These are phyloP conservation scores for Tilletia horrida DNA, from an alignment of 1,284 basidiomycete genomes.

Conservation along the genomic window DNA sequence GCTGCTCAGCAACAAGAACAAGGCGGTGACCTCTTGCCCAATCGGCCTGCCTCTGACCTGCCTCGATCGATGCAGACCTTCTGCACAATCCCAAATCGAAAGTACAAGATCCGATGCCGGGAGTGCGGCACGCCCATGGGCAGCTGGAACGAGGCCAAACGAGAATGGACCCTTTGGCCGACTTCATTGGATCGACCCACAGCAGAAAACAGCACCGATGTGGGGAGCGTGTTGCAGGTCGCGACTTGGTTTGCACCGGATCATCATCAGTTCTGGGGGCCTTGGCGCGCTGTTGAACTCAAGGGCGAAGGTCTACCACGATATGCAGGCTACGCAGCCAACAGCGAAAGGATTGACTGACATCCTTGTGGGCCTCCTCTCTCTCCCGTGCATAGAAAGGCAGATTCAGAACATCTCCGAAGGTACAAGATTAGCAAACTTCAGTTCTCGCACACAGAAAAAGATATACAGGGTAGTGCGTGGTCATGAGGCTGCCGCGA, in stretches of 20 bases:
- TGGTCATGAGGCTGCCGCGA: background rate
- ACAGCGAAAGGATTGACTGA: conserved; percentile 18
- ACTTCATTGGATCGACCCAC: conserved; percentile 30
- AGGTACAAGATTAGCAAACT: too few species aligned
- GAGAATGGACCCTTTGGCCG: conserved; percentile 45
- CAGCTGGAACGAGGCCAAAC: conserved; percentile 37
- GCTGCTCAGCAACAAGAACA: background rate
- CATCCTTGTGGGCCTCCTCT: background rate
- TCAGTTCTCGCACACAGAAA: too few species aligned
- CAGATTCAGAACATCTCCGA: too few species aligned
- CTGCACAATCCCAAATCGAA: conserved; percentile 34
- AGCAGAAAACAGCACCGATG: background rate
- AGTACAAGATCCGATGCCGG: conserved; percentile 44
- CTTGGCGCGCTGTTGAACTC: conserved; percentile 19
- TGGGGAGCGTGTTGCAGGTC: conserved; percentile 7
- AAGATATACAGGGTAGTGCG: too few species aligned
- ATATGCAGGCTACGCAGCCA: conserved; percentile 19
- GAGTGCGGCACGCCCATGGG: conserved; percentile 47
- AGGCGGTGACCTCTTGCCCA: conserved; percentile 18
- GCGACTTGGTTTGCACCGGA: conserved; percentile 9
- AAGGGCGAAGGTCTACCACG: conserved; percentile 18
- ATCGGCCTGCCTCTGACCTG: conserved; percentile 21
- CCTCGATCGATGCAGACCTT: conserved; percentile 28
- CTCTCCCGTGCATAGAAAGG: too few species aligned
- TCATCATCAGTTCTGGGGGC: conserved; percentile 24